phyloP scores from a whole-genome alignment of 345 rosid species.

The Toxicodendron radicans region DNA sequence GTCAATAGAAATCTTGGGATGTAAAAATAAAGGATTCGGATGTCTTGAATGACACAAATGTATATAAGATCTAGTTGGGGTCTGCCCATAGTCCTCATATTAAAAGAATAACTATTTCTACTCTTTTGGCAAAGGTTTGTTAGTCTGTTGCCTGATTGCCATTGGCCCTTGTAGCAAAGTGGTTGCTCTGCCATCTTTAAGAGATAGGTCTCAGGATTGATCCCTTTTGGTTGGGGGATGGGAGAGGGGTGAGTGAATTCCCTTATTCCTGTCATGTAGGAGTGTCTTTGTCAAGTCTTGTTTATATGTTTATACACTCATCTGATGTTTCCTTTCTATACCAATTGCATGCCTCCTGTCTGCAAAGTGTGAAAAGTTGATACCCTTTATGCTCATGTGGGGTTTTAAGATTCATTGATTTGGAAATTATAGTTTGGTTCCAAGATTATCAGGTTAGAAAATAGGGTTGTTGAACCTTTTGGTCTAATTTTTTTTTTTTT shows the following conservation, averaged over 20 bases:
- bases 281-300: too few species aligned
- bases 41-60: too few species aligned
- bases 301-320: not conserved
- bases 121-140: too few species aligned
- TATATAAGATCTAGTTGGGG: too few species aligned
- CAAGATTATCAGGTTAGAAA: not conserved
- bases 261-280: not conserved
- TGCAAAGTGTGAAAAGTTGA: not conserved
- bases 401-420: not conserved
- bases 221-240: not conserved
- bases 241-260: not conserved
- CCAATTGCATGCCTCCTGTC: not conserved
- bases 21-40: not conserved
- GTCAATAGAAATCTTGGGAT: not conserved
- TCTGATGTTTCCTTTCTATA: not conserved
- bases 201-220: conserved; percentile 1
- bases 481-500: too few species aligned
- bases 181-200: not conserved
- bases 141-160: too few species aligned
- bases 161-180: too few species aligned
- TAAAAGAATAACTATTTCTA: too few species aligned
- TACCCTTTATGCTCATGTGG: not conserved
- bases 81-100: too few species aligned
- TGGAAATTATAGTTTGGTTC: not conserved
- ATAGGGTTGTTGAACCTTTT: not conserved